A percentile compares a stretch with the other conserved stretches of the same genome.
These are phyloP conservation scores for Starmerella floris DNA, from an alignment of 805 yeast species.

Conservation along the genomic window DNA sequence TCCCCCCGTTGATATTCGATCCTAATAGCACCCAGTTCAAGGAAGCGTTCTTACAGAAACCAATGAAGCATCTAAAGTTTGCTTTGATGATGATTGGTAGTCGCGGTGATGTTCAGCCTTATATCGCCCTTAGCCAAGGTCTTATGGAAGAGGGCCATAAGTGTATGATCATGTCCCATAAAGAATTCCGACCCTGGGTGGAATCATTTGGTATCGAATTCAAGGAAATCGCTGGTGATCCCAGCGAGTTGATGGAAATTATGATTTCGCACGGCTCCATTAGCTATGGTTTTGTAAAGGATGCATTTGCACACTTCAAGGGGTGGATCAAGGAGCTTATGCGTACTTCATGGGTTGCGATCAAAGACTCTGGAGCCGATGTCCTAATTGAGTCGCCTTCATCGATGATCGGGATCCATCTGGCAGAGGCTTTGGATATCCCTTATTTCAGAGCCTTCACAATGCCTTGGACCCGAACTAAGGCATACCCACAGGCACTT, in stretches of 20 bases:
- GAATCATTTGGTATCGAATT: slow-evolving; percentile 52
- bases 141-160: slow-evolving; percentile 66
- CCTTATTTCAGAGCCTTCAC: slow-evolving; percentile 93
- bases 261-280: slow-evolving; percentile 87
- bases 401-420: slow-evolving; percentile 89
- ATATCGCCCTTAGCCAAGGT: slow-evolving; percentile 77
- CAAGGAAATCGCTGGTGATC: slow-evolving; percentile 76
- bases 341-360: slow-evolving; percentile 69
- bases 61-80: slow-evolving; percentile 43
- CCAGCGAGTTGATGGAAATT: slow-evolving; percentile 77
- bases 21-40: slow-evolving; percentile 14
- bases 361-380: slow-evolving; percentile 54
- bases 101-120: slow-evolving; percentile 94
- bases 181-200: slow-evolving; percentile 69
- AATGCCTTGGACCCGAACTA: slow-evolving; percentile 96
- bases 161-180: slow-evolving; percentile 76
- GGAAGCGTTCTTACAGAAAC: slow-evolving; percentile 30
- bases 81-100: slow-evolving; percentile 82
- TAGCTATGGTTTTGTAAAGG: slow-evolving; percentile 68
- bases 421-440: slow-evolving; percentile 79
- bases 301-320: slow-evolving; percentile 66
- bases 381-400: slow-evolving; percentile 89
- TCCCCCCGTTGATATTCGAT: slow-evolving; percentile 23
- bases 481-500: slow-evolving; percentile 94
- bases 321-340: slow-evolving; percentile 73